Evolutionary conservation across 108 stramenopile genomes (phyloP), one percentile per base, ranked within the genome.

Genomic region (Fistulifera solaris): DNA sequence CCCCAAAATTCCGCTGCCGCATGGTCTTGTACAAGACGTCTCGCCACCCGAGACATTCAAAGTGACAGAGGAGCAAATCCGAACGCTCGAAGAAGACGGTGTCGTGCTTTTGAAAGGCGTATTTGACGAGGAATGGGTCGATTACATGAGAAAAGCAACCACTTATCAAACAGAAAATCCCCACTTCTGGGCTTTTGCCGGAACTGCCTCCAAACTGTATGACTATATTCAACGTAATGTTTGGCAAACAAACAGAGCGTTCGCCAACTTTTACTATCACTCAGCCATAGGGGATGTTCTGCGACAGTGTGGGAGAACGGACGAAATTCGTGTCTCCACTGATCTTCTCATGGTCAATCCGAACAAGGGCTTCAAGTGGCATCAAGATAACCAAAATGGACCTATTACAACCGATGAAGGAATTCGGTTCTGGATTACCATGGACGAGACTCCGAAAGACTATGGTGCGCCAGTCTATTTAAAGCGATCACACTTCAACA

Each of bases 341-440:
- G 93, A 94, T 66, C 61, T 94, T 14, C 82, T 94, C 51, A 94
- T 94, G 93, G 93, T 94, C 38, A 94, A 94, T 66, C 93, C 93
- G 40, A 94, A 94, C 80, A 89, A 86, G 72, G 93, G 93, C 31
- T 94, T 94, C 78, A 94, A 94, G 52, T 94, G 93, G 93, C 93
- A 94, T 61, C 93, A 94, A 65, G 93, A 94, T 58, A 94, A 94
- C 65, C 93, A 94, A 66, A 94, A 94, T 48, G 93, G 93, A 26
- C 93, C 93, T n/a, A 89, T 94, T 51, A 74, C 72, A 2, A 73
- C 74, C 72, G 81, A 83, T 1, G 88, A 94, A 52, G 88, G 85
- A 2, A 76, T 89, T 52, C 77, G 87, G n/a, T 89, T 87, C 52
- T 89, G 87, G 92, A 89, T 93, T 57, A 94, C 88, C 16, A 94